Evolutionary conservation across 78 protist species (phyloP).

Genomic region (Chrysochromulina parva): DNA sequence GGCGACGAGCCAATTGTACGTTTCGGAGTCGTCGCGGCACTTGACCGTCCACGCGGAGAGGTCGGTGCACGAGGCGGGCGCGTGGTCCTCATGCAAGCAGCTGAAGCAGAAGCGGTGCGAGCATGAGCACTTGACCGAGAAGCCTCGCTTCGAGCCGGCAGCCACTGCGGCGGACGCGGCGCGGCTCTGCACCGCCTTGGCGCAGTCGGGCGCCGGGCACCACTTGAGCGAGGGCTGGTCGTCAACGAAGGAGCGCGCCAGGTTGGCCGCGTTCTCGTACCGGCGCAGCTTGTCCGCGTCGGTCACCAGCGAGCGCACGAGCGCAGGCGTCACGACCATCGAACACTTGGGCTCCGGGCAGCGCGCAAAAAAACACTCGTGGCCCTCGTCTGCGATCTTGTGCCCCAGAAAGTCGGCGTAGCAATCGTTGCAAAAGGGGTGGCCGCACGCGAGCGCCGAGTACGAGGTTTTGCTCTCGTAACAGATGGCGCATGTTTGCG

Average conservation of each 20-base stretch:
- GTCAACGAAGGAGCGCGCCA: slow-evolving; percentile 39
- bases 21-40: slow-evolving; percentile 39
- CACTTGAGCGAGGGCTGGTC: slow-evolving; percentile 38
- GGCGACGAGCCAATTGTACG: neutral
- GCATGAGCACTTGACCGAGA: slow-evolving; percentile 33
- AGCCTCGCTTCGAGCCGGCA: too few species aligned
- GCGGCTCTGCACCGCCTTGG: neutral
- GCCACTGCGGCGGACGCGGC: too few species aligned
- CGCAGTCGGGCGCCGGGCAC: slow-evolving; percentile 49
- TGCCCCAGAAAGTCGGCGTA: neutral
- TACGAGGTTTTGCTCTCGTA: neutral
- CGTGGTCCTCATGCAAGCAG: slow-evolving; percentile 6
- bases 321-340: neutral
- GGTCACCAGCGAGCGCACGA: neutral
- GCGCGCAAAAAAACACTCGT: neutral
- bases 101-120: slow-evolving; percentile 24
- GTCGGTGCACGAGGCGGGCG: slow-evolving; percentile 40
- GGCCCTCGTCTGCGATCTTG: slow-evolving; percentile 10
- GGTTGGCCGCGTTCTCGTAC: neutral
- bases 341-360: slow-evolving; percentile 17
- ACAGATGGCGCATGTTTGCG: neutral
- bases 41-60: neutral
- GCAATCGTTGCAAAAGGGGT: neutral
- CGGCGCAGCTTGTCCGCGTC: too few species aligned
- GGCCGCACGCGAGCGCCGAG: slow-evolving; percentile 24